Percentiles rank a stretch among this genome's conserved stretches.
Conservation (phyloP, 805 yeast genomes). For the Ogataea kodamae region DNA sequence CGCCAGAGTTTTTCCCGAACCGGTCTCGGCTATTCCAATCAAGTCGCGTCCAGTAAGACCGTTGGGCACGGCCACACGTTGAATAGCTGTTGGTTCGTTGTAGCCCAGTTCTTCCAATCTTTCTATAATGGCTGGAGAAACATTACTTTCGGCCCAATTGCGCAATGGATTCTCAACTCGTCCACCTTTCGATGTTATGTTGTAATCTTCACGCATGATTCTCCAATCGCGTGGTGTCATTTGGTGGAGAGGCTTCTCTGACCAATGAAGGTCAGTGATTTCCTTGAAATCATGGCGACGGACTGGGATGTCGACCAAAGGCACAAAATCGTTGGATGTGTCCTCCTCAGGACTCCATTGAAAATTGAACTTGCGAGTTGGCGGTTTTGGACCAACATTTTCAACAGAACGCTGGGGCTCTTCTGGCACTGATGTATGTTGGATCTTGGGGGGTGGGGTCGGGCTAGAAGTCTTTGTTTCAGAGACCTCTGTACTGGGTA, state of each 20-base stretch:
- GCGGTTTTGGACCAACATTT: neutral
- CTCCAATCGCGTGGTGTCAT: constrained; percentile 92
- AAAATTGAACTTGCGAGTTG: constrained; percentile 48
- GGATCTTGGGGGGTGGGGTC: neutral
- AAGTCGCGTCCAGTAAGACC: constrained; percentile 59
- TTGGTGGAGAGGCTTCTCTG: constrained; percentile 52
- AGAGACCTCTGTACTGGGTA: neutral
- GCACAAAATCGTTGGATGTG: constrained; percentile 46
- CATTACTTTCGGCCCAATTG: constrained; percentile 62
- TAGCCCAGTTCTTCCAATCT: constrained; percentile 42
- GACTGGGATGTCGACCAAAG: constrained; percentile 32
- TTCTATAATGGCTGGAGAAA: constrained; percentile 42
- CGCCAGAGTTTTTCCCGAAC: constrained; percentile 91
- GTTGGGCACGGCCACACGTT: constrained; percentile 80
- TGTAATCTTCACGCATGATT: constrained; percentile 72
- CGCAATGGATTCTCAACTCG: constrained; percentile 58
- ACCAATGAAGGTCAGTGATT: constrained; percentile 52
- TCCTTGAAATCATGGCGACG: constrained; percentile 18
- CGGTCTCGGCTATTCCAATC: constrained; percentile 93
- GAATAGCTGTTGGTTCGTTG: constrained; percentile 81
- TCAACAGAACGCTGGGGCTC: neutral
- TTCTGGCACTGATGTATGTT: neutral
- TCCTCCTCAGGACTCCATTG: constrained; percentile 72
- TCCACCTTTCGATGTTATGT: constrained; percentile 57
- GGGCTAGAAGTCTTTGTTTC: neutral